Conservation (phyloP, 352 stramenopile species). For the Phytophthora macrochlamydospora region DNA sequence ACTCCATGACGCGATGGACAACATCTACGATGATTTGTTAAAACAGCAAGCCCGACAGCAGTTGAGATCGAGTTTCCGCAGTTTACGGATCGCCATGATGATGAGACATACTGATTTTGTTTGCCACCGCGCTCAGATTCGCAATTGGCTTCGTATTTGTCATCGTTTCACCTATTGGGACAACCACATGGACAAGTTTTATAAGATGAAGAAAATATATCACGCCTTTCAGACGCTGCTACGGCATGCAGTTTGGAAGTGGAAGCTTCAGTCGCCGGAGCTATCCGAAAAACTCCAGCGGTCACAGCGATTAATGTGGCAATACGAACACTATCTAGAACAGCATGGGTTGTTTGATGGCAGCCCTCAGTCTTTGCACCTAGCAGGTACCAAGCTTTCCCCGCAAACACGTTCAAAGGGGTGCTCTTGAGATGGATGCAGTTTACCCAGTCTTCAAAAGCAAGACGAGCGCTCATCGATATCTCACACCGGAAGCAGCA, state of each 20-base stretch:
- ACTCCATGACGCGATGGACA: slow-evolving; percentile 69
- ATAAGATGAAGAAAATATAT: slow-evolving; percentile 45
- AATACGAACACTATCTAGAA: slow-evolving; percentile 49
- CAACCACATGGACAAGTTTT: slow-evolving; percentile 44
- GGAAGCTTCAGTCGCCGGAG: slow-evolving; percentile 50
- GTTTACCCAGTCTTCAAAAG: slow-evolving; percentile 47
- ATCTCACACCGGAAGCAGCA: slow-evolving; percentile 36
- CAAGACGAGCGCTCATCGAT: slow-evolving; percentile 23
- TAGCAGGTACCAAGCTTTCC: slow-evolving; percentile 48
- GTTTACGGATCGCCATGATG: slow-evolving; percentile 53
- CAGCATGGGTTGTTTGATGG: slow-evolving; percentile 35
- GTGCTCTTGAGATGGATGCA: slow-evolving; percentile 68
- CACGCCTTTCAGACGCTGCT: slow-evolving; percentile 49
- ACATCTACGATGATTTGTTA: slow-evolving; percentile 59
- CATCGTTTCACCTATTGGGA: slow-evolving; percentile 62
- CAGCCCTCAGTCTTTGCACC: slow-evolving; percentile 31
- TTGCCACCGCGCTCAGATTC: slow-evolving; percentile 51
- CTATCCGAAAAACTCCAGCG: slow-evolving; percentile 43
- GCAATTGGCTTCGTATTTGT: slow-evolving; percentile 69
- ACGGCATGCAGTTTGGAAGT: slow-evolving; percentile 54
- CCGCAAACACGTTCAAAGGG: slow-evolving; percentile 48
- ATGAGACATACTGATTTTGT: slow-evolving; percentile 48
- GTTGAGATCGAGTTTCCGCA: slow-evolving; percentile 63
- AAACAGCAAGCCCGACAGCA: slow-evolving; percentile 44
- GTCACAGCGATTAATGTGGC: slow-evolving; percentile 37